phyloP scores from a whole-genome alignment of 805 yeast species.

The Candida anglica region DNA sequence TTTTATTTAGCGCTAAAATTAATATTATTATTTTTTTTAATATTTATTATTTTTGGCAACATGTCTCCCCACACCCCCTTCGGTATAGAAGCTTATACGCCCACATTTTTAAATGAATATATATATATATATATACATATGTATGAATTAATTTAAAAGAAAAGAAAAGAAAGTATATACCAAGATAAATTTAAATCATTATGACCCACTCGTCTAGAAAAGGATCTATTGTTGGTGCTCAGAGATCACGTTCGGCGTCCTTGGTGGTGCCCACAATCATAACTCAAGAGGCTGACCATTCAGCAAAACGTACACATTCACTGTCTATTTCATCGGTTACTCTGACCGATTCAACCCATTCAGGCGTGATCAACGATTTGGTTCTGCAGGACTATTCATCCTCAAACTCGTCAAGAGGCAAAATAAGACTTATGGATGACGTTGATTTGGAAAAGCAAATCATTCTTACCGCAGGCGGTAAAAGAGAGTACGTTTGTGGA shows the following conservation, averaged over 20 bases:
- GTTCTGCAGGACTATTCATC: slow-evolving; percentile 9
- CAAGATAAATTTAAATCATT: no score
- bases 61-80: no score
- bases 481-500: slow-evolving; percentile 26
- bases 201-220: no score
- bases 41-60: no score
- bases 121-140: no score
- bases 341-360: slow-evolving; percentile 11
- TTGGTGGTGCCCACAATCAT: slow-evolving; percentile 5
- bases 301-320: slow-evolving; percentile 19
- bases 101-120: no score
- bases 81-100: no score
- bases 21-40: no score
- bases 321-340: slow-evolving; percentile 19
- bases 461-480: slow-evolving; percentile 35
- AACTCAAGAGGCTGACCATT: slow-evolving; percentile 1
- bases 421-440: slow-evolving; percentile 22
- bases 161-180: no score
- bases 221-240: no score
- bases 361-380: slow-evolving; percentile 7
- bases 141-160: no score
- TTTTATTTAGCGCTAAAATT: no score
- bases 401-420: slow-evolving; percentile 12
- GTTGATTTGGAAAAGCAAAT: slow-evolving; percentile 35
- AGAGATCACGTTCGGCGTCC: slow-evolving; percentile 12